Evolutionary conservation across 169 alveolate species (phyloP).

Genomic region (Plasmodium billcollinsi): DNA sequence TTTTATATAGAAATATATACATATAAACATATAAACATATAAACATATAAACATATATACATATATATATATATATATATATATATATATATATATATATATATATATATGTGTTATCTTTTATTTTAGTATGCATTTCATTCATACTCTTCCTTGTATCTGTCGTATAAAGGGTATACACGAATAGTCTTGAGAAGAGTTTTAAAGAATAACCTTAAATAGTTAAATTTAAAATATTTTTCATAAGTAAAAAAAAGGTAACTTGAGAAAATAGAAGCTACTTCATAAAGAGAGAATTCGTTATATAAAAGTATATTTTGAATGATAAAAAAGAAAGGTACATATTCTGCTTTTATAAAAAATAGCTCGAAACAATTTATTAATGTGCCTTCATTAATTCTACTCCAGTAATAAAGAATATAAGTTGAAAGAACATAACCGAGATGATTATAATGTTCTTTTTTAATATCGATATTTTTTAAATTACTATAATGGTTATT

Average conservation of each 20-base stretch:
- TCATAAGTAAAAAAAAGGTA: slow-evolving; percentile 69
- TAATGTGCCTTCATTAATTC: slow-evolving; percentile 84
- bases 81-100: slow-evolving; percentile 1
- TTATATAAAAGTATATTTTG: slow-evolving; percentile 82
- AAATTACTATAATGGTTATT: not conserved
- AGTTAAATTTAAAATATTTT: slow-evolving; percentile 12
- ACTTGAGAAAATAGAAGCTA: slow-evolving; percentile 65
- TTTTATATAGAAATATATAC: not conserved
- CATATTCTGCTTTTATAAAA: slow-evolving; percentile 82
- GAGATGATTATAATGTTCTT: slow-evolving; percentile 65
- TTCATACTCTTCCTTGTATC: slow-evolving; percentile 69
- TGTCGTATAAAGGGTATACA: slow-evolving; percentile 38
- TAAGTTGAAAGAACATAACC: slow-evolving; percentile 84
- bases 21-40: not conserved
- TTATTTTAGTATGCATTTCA: not conserved
- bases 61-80: not conserved
- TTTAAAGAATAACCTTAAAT: slow-evolving; percentile 14
- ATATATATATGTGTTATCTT: not conserved
- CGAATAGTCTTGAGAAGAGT: slow-evolving; percentile 16
- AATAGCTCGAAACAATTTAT: slow-evolving; percentile 85
- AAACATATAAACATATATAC: not conserved
- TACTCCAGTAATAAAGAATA: slow-evolving; percentile 84
- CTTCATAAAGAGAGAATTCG: slow-evolving; percentile 78
- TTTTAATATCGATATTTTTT: slow-evolving; percentile 16
- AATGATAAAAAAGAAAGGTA: slow-evolving; percentile 81